Evolutionary conservation across 495 filamentous ascomycete species (phyloP), one percentile per base, ranked within the genome.

Genomic region (Delitschia confertaspora): DNA sequence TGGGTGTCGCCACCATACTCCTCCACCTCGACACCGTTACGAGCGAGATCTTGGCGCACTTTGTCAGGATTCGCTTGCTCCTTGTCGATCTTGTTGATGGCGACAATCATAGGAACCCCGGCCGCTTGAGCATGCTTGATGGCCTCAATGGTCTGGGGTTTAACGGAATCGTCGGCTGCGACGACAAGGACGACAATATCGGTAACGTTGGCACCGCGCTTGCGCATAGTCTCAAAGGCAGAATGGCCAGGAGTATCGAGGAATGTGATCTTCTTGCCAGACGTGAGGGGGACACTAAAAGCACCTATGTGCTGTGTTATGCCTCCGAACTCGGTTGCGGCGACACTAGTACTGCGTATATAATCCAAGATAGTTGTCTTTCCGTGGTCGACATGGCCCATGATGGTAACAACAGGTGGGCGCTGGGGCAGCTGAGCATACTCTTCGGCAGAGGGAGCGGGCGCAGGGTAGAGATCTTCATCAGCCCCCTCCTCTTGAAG

Each of bases 291-390:
- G 2, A 96, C 89, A 2, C 84, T 88, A 68, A 99, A 99, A n/a
- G 93, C 93, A 58, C 93, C 93, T 53, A 99, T 99, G 59, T 96
- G 93, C 62, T 99, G 93, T 0, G 93, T 99, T 55, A 99, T 99
- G 27, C 93, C 93, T 44, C 93, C 93, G 54, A 95, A 86, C 60
- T 99, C 93, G 33, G 80, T 76, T 2, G 82, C 85, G 14, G 80
- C 93, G 23, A 96, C 79, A 0, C 87, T 93, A 3, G 87, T 89
- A 51, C 94, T 88, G 9, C 93, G 86, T 22, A 99, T 70, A 68
- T 79, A 96, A 51, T 99, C 93, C 6, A 99, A 69, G 22, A 99
- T 76, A 0, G 93, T 96, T 0, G 93, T 99, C 68, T 99, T 99
- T 21, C 93, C 93, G 61, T 99, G 93, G 59, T 99, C 93, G 53